Conservation (phyloP, 75 land plant species). For the Selaginella moellendorffii region DNA sequence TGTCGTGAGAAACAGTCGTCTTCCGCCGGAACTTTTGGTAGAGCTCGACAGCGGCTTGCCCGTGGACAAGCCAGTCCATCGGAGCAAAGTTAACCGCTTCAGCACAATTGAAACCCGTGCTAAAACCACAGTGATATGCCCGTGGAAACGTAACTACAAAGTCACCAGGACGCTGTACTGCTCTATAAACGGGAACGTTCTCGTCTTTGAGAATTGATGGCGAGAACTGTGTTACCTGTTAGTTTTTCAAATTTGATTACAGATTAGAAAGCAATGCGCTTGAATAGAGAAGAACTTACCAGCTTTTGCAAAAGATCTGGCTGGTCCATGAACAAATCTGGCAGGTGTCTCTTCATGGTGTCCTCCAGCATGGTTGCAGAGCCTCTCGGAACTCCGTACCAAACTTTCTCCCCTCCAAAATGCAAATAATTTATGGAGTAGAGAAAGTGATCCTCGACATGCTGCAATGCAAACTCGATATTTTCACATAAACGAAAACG, state of each 20-base stretch:
- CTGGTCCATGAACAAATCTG: conserved; percentile 49
- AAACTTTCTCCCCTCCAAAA: conserved; percentile 76
- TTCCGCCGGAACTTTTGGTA: conserved; percentile 62
- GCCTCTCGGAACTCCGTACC: conserved; percentile 79
- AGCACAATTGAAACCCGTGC: conserved; percentile 96
- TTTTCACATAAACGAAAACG: not conserved
- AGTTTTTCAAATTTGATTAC: too few relatives aligned
- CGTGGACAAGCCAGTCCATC: conserved; percentile 83
- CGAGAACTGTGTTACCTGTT: conserved; percentile 88
- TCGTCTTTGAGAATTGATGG: conserved; percentile 71
- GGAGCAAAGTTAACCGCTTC: conserved; percentile 99
- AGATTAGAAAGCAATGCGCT: too few relatives aligned
- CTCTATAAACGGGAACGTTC: conserved; percentile 77
- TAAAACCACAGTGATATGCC: conserved; percentile 91
- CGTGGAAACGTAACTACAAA: conserved; percentile 91
- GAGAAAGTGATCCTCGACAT: conserved; percentile 81
- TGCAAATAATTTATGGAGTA: conserved; percentile 86
- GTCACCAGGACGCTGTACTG: conserved; percentile 64
- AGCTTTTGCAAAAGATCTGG: conserved; percentile 68
- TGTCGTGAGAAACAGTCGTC: conserved; percentile 91
- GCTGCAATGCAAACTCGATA: conserved; percentile 26
- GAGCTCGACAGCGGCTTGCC: conserved; percentile 79
- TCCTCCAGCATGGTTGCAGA: conserved; percentile 41
- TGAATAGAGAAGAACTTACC: too few relatives aligned
- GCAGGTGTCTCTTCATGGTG: conserved; percentile 50